Conservation (phyloP, 2,329 filamentous ascomycete genomes). For the Aspergillus intermedius region DNA sequence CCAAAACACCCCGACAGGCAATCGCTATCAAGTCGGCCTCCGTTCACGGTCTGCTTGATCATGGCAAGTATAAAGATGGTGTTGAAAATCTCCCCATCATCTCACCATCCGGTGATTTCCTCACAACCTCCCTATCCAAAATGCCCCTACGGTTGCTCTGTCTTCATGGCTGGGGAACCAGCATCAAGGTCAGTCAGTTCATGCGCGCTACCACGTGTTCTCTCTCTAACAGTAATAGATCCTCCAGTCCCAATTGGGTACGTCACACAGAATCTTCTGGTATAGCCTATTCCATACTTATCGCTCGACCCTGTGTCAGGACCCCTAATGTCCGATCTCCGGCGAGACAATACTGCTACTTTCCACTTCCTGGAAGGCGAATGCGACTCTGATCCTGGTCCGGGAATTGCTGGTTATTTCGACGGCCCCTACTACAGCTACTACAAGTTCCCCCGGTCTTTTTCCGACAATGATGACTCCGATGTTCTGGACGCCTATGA, state of each 20-base stretch:
- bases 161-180: conserved; percentile 30
- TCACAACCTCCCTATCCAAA: neutral
- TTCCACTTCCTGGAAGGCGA: conserved; percentile 27
- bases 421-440: conserved; percentile 29
- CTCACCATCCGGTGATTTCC: neutral
- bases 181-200: conserved; percentile 16
- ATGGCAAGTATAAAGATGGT: neutral
- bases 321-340: conserved; percentile 20
- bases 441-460: conserved; percentile 22
- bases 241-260: conserved; percentile 23
- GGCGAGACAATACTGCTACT: conserved; percentile 22
- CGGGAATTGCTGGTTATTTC: conserved; percentile 24
- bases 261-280: conserved; percentile 1
- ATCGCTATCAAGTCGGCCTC: too few relatives aligned
- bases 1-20: too few relatives aligned
- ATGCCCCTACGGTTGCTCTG: conserved; percentile 28
- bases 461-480: conserved; percentile 15
- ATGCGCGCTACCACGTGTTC: neutral
- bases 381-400: conserved; percentile 20
- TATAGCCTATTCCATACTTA: neutral
- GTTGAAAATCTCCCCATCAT: neutral
- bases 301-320: conserved; percentile 8
- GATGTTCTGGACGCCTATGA: conserved; percentile 19
- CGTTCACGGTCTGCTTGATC: too few relatives aligned
- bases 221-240: conserved; percentile 15